Evolutionary conservation across 1,139 yeast genomes (phyloP), one percentile per base, ranked within the genome.

Genomic region (Debaryomycetaceae sp.): DNA sequence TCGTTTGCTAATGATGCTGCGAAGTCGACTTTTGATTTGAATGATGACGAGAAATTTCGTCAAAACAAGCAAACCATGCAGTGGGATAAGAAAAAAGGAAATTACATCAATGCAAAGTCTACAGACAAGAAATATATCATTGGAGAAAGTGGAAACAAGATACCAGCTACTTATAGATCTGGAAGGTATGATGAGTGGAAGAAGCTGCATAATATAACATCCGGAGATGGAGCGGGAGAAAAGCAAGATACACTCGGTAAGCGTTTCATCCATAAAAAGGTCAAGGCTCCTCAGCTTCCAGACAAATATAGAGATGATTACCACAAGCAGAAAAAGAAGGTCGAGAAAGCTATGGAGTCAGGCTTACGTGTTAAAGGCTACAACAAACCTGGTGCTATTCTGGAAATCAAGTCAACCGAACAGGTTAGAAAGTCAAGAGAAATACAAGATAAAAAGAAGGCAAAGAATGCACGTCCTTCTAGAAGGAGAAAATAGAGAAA

Each of bases 31-130:
- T 91, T 90, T 63, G 97, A 91, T 62, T 72, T 95, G 54, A 84
- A 78, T 45, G 82, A 78, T 45, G 98, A 93, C 57, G 99, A 88
- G 56, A 81, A 80, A 53, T 69, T 76, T 39, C 83, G 76, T 59
- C 76, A 68, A 24, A 83, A 83, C 54, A 79, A 78, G 49, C 93
- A 87, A 53, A 82, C 86, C 40, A 84, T 84, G 79, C 78, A 81
- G 62, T 95, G 99, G 99, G 98, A 93, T 69, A 87, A 81, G 66
- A 90, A 90, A 78, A 86, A 88, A 65, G 95, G 96, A 56, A 90
- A 90, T 55, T 93, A 88, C 64, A 78, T 91, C 60, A 89, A 90
- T 60, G 76, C 88, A 17, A 83, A 81, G 56, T 87, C 95, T 47
- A 79, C 86, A 24, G 93, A 87, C 58, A 81, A 84, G 63, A 91